Conservation (phyloP, 202 grass and related monocot species). For the Tripidium arundinaceum region DNA sequence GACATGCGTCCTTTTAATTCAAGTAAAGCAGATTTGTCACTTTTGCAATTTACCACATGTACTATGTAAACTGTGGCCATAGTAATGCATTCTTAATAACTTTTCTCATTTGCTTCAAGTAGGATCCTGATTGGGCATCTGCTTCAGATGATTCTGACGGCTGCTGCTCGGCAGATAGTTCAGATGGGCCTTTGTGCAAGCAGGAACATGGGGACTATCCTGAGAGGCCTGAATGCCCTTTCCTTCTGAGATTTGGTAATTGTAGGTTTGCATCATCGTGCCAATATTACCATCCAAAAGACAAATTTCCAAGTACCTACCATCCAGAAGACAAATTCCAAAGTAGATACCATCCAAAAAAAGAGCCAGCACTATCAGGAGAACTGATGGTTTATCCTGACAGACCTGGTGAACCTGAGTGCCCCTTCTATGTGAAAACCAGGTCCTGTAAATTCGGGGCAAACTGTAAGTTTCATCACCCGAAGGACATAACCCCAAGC, state of each 20-base stretch:
- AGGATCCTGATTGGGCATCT: conserved; percentile 39
- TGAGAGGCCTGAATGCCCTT: conserved; percentile 50
- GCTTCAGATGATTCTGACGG: conserved; percentile 37
- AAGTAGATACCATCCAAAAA: background rate
- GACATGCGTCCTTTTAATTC: background rate
- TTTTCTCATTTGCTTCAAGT: conserved; percentile 15
- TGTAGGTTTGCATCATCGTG: conserved; percentile 39
- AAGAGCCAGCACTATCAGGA: background rate
- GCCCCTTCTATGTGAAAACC: conserved; percentile 54
- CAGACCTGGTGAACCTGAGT: conserved; percentile 53
- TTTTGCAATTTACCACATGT: background rate
- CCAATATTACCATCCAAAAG: conserved; percentile 35
- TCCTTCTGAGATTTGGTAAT: conserved; percentile 39
- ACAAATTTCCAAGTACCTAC: background rate
- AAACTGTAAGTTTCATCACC: conserved; percentile 60
- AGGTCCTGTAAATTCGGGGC: conserved; percentile 50
- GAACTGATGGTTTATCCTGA: conserved; percentile 35
- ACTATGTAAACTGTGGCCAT: background rate
- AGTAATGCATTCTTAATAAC: background rate
- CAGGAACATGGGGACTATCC: conserved; percentile 31
- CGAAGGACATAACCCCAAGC: conserved; percentile 30
- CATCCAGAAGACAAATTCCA: background rate
- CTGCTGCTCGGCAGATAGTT: conserved; percentile 43
- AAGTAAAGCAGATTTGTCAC: background rate
- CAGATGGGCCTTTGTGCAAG: conserved; percentile 41